Base-by-base conservation (phyloP, 768 basidiomycete genomes). In the Boletus fagicola region DNA sequence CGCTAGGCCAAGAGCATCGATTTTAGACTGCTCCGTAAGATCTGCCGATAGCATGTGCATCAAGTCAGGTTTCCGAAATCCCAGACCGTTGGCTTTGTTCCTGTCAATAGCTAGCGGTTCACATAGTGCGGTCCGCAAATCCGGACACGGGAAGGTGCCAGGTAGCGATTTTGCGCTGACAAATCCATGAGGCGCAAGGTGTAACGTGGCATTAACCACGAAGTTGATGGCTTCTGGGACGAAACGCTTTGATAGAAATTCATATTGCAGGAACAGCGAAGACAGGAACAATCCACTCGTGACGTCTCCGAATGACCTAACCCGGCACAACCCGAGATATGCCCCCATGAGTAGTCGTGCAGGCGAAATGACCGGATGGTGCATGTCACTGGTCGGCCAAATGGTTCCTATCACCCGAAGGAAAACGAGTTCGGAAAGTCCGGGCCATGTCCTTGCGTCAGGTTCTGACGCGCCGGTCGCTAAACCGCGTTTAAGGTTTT, bases 321-420 rank as follows among this genome's bases (percentile, higher is more conserved):
- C 81, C 5, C 94, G 86, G 53, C 85, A 82, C 30, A 99, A 78
- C 9, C 87, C 87, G 18, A 99, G 86, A 69, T 98, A 98, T 46
- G 93, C 87, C 1, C 90, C 92, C 78, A 97, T 90, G 53, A 98
- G 81, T 18, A 98, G 74, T 49, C 93, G 83, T 0, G 94, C 83
- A 0, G 94, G 92, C 0, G 92, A 90, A 20, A 93, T 77, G 46
- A 98, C 94, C 0, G 86, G 83, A 72, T 99, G 95, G 51, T 87
- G 88, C 74, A 96, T 81, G 73, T 99, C 97, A 69, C 93, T 96
- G 3, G 94, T 94, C 4, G 94, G 90, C 95, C 95, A 99, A 36
- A 90, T 76, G 15, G 79, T 75, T 4, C 94, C 94, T 50, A 92
- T 81, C 39, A 94, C 71, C 24, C 94, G 85, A 31, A 98, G 76